phyloP scores from a whole-genome alignment of 495 filamentous ascomycete genomes.

The Podospora pseudocomata region DNA sequence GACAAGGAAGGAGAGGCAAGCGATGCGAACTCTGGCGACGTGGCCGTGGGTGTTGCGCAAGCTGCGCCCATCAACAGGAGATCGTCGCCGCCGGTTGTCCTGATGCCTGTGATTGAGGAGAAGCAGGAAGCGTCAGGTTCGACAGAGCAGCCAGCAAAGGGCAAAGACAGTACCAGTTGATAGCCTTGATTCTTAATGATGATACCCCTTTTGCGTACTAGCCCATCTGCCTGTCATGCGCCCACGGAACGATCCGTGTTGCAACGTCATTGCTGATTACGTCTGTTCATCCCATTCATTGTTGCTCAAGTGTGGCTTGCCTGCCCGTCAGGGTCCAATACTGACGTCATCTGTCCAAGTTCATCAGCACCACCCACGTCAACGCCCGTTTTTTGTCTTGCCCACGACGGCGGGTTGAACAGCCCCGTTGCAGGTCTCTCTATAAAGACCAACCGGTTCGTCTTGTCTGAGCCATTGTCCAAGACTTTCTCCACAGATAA shows the following conservation, averaged over 20 bases:
- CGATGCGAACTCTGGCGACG: background rate
- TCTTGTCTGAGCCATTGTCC: background rate
- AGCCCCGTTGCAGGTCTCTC: background rate
- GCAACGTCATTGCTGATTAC: background rate
- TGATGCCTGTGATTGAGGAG: slow-evolving; percentile 15
- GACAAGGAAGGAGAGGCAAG: background rate
- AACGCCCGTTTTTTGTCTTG: background rate
- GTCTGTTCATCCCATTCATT: background rate
- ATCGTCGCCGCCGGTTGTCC: background rate
- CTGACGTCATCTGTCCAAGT: slow-evolving; percentile 16
- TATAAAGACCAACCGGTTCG: background rate
- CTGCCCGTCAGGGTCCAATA: background rate
- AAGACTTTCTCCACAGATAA: background rate
- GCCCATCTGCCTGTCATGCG: background rate
- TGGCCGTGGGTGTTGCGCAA: background rate
- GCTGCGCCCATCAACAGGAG: background rate
- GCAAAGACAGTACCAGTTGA: background rate
- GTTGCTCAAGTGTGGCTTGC: background rate
- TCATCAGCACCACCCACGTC: slow-evolving; percentile 5
- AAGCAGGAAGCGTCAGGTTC: background rate
- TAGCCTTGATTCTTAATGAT: slow-evolving; percentile 15
- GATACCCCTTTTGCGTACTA: slow-evolving; percentile 13
- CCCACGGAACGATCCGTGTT: background rate
- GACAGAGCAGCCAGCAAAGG: background rate
- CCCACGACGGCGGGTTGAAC: background rate